phyloP scores from a whole-genome alignment of 495 filamentous ascomycete genomes.

The Penicillium longicatenatum region DNA sequence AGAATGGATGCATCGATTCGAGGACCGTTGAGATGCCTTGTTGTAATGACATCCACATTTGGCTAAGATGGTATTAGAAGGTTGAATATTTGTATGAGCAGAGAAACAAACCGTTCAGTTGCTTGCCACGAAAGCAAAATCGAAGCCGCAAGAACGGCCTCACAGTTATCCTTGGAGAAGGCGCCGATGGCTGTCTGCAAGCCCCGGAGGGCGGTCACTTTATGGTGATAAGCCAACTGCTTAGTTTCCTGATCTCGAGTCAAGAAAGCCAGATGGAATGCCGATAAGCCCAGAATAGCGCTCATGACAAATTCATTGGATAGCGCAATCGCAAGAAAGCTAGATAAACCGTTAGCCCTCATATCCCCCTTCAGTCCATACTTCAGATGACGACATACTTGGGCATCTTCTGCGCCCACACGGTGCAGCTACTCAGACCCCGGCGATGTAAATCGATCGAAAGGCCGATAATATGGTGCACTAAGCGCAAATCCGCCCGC shows the following conservation, averaged over 20 bases:
- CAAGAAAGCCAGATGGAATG: slow-evolving; percentile 85
- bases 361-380: neutral
- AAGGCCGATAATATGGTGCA: slow-evolving; percentile 87
- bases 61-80: slow-evolving; percentile 58
- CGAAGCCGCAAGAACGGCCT: slow-evolving; percentile 90
- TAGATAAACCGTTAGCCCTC: slow-evolving; percentile 34
- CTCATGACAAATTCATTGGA: slow-evolving; percentile 90
- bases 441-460: slow-evolving; percentile 78
- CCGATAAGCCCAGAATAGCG: slow-evolving; percentile 85
- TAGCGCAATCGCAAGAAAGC: slow-evolving; percentile 81
- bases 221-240: slow-evolving; percentile 84
- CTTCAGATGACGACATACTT: slow-evolving; percentile 62
- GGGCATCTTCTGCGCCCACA: slow-evolving; percentile 91
- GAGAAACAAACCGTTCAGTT: slow-evolving; percentile 80
- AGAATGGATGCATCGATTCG: slow-evolving; percentile 80
- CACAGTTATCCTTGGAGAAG: slow-evolving; percentile 85
- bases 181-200: slow-evolving; percentile 81
- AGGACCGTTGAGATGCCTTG: slow-evolving; percentile 89
- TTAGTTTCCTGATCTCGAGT: slow-evolving; percentile 79
- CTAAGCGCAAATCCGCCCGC: slow-evolving; percentile 76
- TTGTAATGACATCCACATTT: slow-evolving; percentile 87
- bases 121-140: slow-evolving; percentile 95
- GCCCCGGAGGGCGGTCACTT: slow-evolving; percentile 80
- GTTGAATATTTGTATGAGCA: slow-evolving; percentile 2
- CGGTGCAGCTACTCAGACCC: slow-evolving; percentile 75